These are phyloP conservation scores for Carex sylvatica DNA, from an alignment of 202 grass and related monocot species.

Conservation along the genomic window DNA sequence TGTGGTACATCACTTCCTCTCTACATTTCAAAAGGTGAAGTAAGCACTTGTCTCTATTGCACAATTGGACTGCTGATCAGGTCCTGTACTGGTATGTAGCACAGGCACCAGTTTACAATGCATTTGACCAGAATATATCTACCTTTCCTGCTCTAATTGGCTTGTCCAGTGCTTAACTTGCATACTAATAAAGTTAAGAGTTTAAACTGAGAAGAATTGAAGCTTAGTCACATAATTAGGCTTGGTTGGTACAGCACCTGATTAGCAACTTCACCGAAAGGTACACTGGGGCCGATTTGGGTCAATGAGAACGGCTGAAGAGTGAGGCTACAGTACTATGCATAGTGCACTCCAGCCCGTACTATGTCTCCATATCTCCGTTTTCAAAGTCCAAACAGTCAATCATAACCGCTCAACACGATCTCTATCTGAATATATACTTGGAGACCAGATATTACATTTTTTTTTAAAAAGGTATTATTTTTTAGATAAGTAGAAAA, in stretches of 20 bases:
- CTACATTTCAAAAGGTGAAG: conserved; percentile 43
- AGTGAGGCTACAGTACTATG: too few relatives aligned
- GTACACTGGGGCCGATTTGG: not conserved
- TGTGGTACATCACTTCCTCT: conserved; percentile 89
- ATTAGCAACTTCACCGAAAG: not conserved
- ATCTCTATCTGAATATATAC: too few relatives aligned
- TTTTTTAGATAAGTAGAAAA: too few relatives aligned
- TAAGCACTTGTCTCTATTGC: not conserved
- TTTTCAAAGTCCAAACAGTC: too few relatives aligned
- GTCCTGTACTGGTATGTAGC: not conserved
- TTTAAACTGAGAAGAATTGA: not conserved
- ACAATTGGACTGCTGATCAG: not conserved
- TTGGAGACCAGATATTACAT: too few relatives aligned
- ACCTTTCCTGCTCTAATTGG: not conserved
- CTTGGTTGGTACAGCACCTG: not conserved
- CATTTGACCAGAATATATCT: not conserved
- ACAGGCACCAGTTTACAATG: not conserved
- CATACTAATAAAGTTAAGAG: not conserved
- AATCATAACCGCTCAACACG: too few relatives aligned
- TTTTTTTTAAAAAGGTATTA: too few relatives aligned
- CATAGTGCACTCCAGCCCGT: too few relatives aligned
- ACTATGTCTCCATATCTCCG: too few relatives aligned
- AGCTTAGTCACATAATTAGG: not conserved
- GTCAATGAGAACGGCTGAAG: not conserved
- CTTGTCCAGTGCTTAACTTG: not conserved